Conservation (phyloP, 2,329 filamentous ascomycete genomes). For the Rosellinia necatrix region DNA sequence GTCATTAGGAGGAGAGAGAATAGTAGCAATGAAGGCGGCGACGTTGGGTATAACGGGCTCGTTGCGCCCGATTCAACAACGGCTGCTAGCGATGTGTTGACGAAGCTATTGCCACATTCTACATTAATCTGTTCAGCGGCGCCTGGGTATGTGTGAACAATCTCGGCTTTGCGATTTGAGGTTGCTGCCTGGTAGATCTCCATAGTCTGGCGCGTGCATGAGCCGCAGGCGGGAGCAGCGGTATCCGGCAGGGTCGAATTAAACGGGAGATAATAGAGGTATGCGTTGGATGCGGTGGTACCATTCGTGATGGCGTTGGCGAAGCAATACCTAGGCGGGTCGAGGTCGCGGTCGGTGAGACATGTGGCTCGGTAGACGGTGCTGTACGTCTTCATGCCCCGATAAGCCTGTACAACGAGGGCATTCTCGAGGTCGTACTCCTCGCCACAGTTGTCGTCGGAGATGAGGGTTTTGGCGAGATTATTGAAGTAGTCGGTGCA, state of each 20-base stretch:
- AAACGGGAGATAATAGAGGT: slow-evolving; percentile 84
- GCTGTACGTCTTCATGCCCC: slow-evolving; percentile 76
- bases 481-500: slow-evolving; percentile 69
- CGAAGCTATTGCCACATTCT: slow-evolving; percentile 62
- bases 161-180: slow-evolving; percentile 65
- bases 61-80: slow-evolving; percentile 32
- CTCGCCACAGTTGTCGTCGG: slow-evolving; percentile 66
- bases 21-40: slow-evolving; percentile 30
- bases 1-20: slow-evolving; percentile 33
- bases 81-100: slow-evolving; percentile 58
- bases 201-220: slow-evolving; percentile 82
- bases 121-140: slow-evolving; percentile 77
- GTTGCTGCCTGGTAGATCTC: slow-evolving; percentile 74
- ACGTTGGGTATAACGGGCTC: slow-evolving; percentile 22
- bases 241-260: slow-evolving; percentile 71
- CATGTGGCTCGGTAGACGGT: slow-evolving; percentile 82
- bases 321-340: slow-evolving; percentile 75
- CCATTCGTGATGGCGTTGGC: slow-evolving; percentile 81
- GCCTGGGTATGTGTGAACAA: slow-evolving; percentile 69
- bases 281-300: slow-evolving; percentile 70
- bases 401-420: slow-evolving; percentile 73
- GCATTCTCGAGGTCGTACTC: slow-evolving; percentile 73
- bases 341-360: slow-evolving; percentile 66
- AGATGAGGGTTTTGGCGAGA: slow-evolving; percentile 68
- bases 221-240: slow-evolving; percentile 73